Evolutionary conservation across 805 yeast species (phyloP).

Genomic region (Lipomyces chichibuensis): DNA sequence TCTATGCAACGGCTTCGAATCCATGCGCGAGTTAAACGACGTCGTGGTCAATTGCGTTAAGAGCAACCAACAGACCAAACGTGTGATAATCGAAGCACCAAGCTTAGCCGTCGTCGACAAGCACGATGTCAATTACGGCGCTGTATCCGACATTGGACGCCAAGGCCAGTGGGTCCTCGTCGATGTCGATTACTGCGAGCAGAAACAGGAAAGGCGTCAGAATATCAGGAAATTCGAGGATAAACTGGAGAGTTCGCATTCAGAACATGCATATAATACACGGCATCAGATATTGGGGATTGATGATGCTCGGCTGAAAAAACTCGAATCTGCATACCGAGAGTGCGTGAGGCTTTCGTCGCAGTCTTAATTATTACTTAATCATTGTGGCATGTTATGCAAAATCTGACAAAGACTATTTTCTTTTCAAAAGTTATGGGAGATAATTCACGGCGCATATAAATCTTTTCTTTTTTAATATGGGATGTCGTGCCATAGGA

Average conservation of each 20-base stretch:
- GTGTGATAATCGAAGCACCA: conserved; percentile 29
- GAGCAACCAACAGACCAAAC: conserved; percentile 6
- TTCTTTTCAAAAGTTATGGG: neutral
- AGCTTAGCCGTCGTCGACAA: conserved; percentile 30
- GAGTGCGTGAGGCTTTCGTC: neutral
- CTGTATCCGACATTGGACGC: conserved; percentile 32
- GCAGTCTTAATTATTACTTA: conserved; percentile 1
- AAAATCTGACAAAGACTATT: neutral
- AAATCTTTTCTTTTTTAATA: neutral
- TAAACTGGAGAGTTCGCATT: neutral
- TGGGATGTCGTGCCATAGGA: neutral
- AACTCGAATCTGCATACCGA: conserved; percentile 22
- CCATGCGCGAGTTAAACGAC: conserved; percentile 28
- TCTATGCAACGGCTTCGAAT: conserved; percentile 30
- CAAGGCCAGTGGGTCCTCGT: conserved; percentile 28
- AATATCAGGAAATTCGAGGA: conserved; percentile 12
- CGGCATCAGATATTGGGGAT: conserved; percentile 16
- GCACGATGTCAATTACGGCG: conserved; percentile 26
- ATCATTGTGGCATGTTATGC: neutral
- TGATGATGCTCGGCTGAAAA: conserved; percentile 6
- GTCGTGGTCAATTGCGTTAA: conserved; percentile 18
- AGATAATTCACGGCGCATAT: conserved; percentile 1
- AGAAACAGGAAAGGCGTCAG: neutral
- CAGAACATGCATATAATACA: neutral
- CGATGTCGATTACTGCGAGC: conserved; percentile 22